Evolutionary conservation across 2,329 filamentous ascomycete species (phyloP).

Genomic region (Lachnellula hyalina): DNA sequence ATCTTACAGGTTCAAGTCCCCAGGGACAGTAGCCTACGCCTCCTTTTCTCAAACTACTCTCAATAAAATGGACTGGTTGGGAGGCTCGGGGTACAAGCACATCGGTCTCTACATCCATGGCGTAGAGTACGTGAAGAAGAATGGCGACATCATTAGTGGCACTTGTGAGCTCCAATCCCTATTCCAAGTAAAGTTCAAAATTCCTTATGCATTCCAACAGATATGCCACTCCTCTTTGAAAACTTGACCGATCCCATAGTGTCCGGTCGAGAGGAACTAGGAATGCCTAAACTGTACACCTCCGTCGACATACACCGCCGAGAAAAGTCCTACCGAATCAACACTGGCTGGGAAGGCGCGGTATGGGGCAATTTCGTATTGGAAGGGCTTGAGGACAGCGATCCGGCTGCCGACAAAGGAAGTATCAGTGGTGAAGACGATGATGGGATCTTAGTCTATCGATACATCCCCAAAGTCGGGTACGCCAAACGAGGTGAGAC

Average conservation of each 20-base stretch:
- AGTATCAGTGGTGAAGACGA: slow-evolving; percentile 21
- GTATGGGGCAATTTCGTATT: slow-evolving; percentile 36
- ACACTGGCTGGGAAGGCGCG: slow-evolving; percentile 39
- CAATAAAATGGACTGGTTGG: slow-evolving; percentile 54
- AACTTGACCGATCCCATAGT: slow-evolving; percentile 55
- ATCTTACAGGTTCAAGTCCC: slow-evolving; percentile 31
- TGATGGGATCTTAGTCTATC: slow-evolving; percentile 47
- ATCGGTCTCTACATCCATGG: slow-evolving; percentile 59
- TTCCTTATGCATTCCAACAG: not conserved
- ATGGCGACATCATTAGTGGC: slow-evolving; percentile 43
- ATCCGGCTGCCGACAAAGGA: slow-evolving; percentile 29
- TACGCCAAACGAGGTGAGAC: slow-evolving; percentile 39
- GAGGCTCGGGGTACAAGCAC: slow-evolving; percentile 52
- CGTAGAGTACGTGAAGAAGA: slow-evolving; percentile 47
- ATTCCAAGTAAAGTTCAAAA: not conserved
- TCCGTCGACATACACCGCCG: slow-evolving; percentile 42
- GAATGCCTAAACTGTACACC: slow-evolving; percentile 49
- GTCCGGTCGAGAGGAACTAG: slow-evolving; percentile 49
- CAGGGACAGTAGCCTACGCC: slow-evolving; percentile 34
- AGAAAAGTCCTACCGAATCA: slow-evolving; percentile 46
- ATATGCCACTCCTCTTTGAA: slow-evolving; percentile 54
- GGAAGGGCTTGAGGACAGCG: slow-evolving; percentile 30
- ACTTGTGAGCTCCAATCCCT: slow-evolving; percentile 30
- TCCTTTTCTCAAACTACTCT: slow-evolving; percentile 38
- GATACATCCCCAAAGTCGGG: slow-evolving; percentile 53